Evolutionary conservation across 768 basidiomycete species (phyloP).

Genomic region (Tubosaeta brunneosetosa): DNA sequence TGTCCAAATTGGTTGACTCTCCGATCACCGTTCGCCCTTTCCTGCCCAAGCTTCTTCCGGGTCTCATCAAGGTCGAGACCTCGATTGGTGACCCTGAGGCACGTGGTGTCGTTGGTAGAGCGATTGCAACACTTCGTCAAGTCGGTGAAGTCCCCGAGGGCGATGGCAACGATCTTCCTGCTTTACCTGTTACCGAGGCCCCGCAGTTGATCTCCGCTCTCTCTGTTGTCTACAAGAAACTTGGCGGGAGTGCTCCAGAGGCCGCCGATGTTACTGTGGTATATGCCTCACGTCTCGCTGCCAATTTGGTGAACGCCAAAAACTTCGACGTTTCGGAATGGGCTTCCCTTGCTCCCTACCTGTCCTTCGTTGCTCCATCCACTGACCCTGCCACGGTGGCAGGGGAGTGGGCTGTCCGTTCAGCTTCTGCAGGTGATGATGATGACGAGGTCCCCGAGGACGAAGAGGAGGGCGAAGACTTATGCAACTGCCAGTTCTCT

Average conservation of each 20-base stretch:
- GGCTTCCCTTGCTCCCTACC: constrained; percentile 75
- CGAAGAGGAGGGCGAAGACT: constrained; percentile 96
- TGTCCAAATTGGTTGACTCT: constrained; percentile 97
- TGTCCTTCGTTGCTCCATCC: constrained; percentile 58
- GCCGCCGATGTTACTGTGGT: constrained; percentile 53
- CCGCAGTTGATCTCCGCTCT: constrained; percentile 62
- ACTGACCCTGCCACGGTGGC: constrained; percentile 66
- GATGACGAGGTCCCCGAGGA: constrained; percentile 71
- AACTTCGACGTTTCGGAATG: constrained; percentile 89
- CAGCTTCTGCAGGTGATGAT: constrained; percentile 71
- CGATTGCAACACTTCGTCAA: constrained; percentile 93
- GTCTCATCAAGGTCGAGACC: constrained; percentile 91
- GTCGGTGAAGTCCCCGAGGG: constrained; percentile 83
- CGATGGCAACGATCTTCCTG: constrained; percentile 90
- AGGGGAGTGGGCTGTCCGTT: constrained; percentile 87
- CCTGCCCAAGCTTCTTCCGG: constrained; percentile 92
- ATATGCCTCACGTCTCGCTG: constrained; percentile 76
- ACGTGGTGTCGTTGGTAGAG: constrained; percentile 84
- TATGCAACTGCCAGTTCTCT: constrained; percentile 99
- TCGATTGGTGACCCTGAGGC: constrained; percentile 98
- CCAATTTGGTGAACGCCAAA: constrained; percentile 84
- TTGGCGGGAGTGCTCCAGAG: constrained; percentile 54
- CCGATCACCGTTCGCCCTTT: constrained; percentile 93
- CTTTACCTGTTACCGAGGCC: constrained; percentile 73
- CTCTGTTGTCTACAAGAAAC: constrained; percentile 80